phyloP scores from a whole-genome alignment of 2,329 filamentous ascomycete species.

The Botrytis byssoidea region DNA sequence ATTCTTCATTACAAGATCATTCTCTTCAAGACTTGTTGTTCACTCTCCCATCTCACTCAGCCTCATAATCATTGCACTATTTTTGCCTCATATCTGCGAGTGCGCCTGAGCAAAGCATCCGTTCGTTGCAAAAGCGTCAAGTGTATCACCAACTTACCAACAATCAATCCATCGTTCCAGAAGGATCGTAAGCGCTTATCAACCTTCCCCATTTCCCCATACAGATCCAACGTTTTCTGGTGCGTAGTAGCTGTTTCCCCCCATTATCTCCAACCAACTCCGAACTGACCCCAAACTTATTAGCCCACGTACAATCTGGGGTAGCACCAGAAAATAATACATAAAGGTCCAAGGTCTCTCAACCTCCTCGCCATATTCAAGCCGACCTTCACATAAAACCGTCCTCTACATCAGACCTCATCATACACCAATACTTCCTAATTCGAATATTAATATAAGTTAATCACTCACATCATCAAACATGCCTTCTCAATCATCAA shows the following conservation, averaged over 20 bases:
- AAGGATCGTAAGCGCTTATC: slow-evolving; percentile 22
- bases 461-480: neutral
- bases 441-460: neutral
- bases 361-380: slow-evolving; percentile 3
- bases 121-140: slow-evolving; percentile 18
- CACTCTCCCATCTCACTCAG: slow-evolving; percentile 4
- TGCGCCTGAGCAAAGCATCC: slow-evolving; percentile 15
- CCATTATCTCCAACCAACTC: slow-evolving; percentile 11
- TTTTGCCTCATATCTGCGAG: slow-evolving; percentile 8
- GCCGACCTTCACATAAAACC: slow-evolving; percentile 3
- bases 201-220: slow-evolving; percentile 10
- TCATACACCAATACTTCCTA: slow-evolving; percentile 13
- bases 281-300: slow-evolving; percentile 11
- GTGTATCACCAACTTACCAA: slow-evolving; percentile 17
- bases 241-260: slow-evolving; percentile 11
- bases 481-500: slow-evolving; percentile 37
- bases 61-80: neutral
- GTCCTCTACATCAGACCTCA: slow-evolving; percentile 11
- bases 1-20: neutral
- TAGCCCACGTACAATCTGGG: slow-evolving; percentile 11
- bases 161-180: slow-evolving; percentile 9
- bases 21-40: slow-evolving; percentile 5
- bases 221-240: slow-evolving; percentile 13
- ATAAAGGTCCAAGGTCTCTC: slow-evolving; percentile 21
- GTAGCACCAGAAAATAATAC: slow-evolving; percentile 15